phyloP scores from a whole-genome alignment of 2,329 filamentous ascomycete genomes.

The Aphanocladium album region DNA sequence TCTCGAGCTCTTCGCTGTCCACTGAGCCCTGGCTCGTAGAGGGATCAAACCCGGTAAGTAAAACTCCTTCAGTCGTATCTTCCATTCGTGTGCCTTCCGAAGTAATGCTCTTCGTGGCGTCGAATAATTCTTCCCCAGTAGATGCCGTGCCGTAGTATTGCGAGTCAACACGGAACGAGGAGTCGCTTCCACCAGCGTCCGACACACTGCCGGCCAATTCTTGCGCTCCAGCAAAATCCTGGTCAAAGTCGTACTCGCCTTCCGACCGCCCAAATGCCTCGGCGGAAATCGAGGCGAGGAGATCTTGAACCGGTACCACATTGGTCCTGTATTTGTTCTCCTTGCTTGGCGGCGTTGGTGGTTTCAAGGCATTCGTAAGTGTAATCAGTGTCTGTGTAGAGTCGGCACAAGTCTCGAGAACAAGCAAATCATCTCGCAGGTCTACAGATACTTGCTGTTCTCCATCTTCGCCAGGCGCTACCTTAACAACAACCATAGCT shows the following conservation, averaged over 20 bases:
- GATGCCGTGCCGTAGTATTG: slow-evolving; percentile 43
- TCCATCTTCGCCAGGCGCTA: slow-evolving; percentile 49
- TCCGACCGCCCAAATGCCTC: slow-evolving; percentile 68
- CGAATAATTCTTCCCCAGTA: slow-evolving; percentile 44
- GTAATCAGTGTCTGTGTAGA: slow-evolving; percentile 88
- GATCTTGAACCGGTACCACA: slow-evolving; percentile 77
- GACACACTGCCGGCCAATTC: slow-evolving; percentile 39
- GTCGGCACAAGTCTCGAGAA: slow-evolving; percentile 93
- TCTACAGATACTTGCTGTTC: slow-evolving; percentile 72
- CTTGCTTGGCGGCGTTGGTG: slow-evolving; percentile 76
- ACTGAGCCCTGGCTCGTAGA: slow-evolving; percentile 35
- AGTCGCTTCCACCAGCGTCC: slow-evolving; percentile 28
- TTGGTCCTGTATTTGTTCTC: slow-evolving; percentile 83
- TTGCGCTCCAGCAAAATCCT: slow-evolving; percentile 54
- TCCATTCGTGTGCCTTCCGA: slow-evolving; percentile 28
- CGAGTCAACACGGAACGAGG: slow-evolving; percentile 35
- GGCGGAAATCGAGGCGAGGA: slow-evolving; percentile 84
- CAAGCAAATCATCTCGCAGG: slow-evolving; percentile 76
- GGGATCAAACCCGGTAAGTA: slow-evolving; percentile 29
- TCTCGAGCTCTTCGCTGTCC: slow-evolving; percentile 59
- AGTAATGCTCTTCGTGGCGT: slow-evolving; percentile 34
- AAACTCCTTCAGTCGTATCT: slow-evolving; percentile 32
- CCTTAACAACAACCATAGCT: slow-evolving; percentile 62
- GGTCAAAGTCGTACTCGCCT: slow-evolving; percentile 58
- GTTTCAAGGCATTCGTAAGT: slow-evolving; percentile 72